A percentile compares a stretch with the other conserved stretches of the same genome.
Evolutionary conservation across 805 yeast genomes (phyloP).

Genomic region (Wickerhamomyces chaumierensis): DNA sequence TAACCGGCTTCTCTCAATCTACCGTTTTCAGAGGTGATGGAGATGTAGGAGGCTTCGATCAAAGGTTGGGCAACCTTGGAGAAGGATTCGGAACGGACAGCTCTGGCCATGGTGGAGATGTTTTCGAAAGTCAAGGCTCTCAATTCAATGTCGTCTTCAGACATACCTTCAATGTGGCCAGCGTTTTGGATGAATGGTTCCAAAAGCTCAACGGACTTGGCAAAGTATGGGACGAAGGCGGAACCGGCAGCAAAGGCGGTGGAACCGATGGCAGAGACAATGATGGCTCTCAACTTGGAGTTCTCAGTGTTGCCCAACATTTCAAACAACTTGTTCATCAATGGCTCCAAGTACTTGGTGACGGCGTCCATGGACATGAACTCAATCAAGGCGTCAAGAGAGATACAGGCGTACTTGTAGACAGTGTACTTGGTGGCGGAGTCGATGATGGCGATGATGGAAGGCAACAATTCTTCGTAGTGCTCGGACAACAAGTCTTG

Average conservation of each 20-base stretch:
- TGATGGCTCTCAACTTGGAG: constrained; percentile 58
- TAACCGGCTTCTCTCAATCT: constrained; percentile 92
- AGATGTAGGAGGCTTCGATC: constrained; percentile 75
- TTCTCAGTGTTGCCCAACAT: constrained; percentile 74
- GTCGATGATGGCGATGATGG: constrained; percentile 79
- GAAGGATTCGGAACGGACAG: constrained; percentile 88
- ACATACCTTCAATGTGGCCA: constrained; percentile 60
- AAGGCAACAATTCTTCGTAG: constrained; percentile 75
- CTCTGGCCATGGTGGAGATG: constrained; percentile 89
- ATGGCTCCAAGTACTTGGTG: constrained; percentile 69
- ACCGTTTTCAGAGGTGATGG: constrained; percentile 66
- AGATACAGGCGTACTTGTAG: constrained; percentile 83
- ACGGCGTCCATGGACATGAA: constrained; percentile 84
- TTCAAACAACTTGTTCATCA: constrained; percentile 79
- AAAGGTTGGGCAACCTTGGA: constrained; percentile 78
- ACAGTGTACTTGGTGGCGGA: constrained; percentile 72
- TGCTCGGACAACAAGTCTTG: constrained; percentile 77
- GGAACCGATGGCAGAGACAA: constrained; percentile 93
- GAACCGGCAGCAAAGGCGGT: constrained; percentile 94
- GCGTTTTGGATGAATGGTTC: constrained; percentile 71
- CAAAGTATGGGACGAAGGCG: constrained; percentile 77
- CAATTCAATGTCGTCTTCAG: constrained; percentile 84
- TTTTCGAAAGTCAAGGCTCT: constrained; percentile 90
- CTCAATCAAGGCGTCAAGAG: constrained; percentile 86
- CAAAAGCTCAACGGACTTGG: constrained; percentile 65